Percentiles rank a stretch among this genome's conserved stretches.
phyloP scores from a whole-genome alignment of 2,329 filamentous ascomycete species.

The Fusarium chuoi region DNA sequence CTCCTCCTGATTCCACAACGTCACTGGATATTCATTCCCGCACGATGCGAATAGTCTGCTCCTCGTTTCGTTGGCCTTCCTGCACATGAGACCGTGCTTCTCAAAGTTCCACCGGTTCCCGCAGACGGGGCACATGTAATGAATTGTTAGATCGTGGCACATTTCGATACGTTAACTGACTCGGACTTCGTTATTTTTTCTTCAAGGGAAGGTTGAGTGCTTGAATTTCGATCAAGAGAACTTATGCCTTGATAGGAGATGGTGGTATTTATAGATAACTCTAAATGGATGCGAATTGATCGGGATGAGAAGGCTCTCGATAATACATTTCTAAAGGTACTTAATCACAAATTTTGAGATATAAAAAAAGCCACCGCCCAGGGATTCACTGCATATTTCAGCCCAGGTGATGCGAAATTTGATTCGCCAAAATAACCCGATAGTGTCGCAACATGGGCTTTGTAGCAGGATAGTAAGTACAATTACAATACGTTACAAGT shows the following conservation, averaged over 20 bases:
- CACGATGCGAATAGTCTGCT: neutral
- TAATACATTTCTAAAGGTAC: neutral
- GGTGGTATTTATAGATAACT: neutral
- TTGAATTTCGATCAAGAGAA: rapidly evolving
- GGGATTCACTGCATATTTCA: neutral
- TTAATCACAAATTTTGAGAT: neutral
- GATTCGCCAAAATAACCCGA: neutral
- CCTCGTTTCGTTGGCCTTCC: neutral
- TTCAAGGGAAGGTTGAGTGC: rapidly evolving
- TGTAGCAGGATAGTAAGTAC: neutral
- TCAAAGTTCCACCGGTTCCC: neutral
- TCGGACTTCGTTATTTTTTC: too few relatives aligned
- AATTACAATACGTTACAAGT: neutral
- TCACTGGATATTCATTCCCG: neutral
- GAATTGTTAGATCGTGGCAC: slow-evolving; percentile 9
- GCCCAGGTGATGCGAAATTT: neutral
- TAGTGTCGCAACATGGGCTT: neutral
- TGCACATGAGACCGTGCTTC: slow-evolving; percentile 6
- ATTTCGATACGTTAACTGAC: neutral
- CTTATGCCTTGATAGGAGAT: neutral
- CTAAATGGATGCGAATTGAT: rapidly evolving
- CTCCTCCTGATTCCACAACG: neutral
- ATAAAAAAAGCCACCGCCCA: too few relatives aligned
- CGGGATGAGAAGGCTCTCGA: neutral
- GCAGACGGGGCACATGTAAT: slow-evolving; percentile 8